A percentile compares a stretch with the other conserved stretches of the same genome.
Conservation (phyloP, 176 grass and related monocot species). For the Juncus inflexus region DNA sequence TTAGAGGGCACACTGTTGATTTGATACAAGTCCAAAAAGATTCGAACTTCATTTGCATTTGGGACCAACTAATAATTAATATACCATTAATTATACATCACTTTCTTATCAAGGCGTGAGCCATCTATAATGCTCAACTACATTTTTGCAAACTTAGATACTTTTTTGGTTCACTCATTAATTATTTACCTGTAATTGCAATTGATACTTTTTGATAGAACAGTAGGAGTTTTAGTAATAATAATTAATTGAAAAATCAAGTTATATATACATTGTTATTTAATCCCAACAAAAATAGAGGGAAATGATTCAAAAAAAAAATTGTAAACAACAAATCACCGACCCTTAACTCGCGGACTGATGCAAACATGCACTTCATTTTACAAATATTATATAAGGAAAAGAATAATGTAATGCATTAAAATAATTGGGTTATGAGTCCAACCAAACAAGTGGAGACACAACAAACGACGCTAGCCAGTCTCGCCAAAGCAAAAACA, state of each 20-base stretch:
- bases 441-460: too few species aligned
- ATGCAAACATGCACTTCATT: constrained; percentile 11
- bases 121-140: background rate
- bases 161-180: background rate
- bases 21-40: background rate
- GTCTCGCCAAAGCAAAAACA: too few species aligned
- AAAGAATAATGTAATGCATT: too few species aligned
- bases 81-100: background rate
- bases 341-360: constrained; percentile 3
- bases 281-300: background rate
- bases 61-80: background rate
- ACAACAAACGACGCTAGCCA: too few species aligned
- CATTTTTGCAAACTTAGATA: constrained; percentile 9
- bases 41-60: background rate
- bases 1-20: background rate
- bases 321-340: constrained; percentile 1
- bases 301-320: background rate
- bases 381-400: background rate
- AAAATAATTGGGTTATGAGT: too few species aligned
- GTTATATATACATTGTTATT: background rate
- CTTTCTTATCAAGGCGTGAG: constrained; percentile 10
- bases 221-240: background rate
- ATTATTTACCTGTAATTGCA: background rate
- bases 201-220: background rate
- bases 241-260: background rate